These are phyloP conservation scores for Tulasnella sp. DNA, from an alignment of 768 basidiomycete genomes.

Conservation along the genomic window DNA sequence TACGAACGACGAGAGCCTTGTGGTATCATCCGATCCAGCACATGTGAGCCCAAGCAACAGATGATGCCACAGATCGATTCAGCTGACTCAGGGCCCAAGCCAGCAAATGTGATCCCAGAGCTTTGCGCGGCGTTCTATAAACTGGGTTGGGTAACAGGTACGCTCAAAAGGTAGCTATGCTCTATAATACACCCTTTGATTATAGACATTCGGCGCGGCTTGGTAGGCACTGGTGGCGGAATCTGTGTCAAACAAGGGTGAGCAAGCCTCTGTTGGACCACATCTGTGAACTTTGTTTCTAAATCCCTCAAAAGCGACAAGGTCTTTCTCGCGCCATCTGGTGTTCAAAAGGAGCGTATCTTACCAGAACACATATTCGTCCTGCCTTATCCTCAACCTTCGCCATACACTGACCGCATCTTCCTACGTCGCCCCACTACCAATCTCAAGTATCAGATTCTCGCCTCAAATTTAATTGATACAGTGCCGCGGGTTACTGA, in stretches of 20 bases:
- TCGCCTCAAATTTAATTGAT: too few relatives aligned
- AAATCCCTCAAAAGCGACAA: slow-evolving; percentile 42
- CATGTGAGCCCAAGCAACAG: not conserved
- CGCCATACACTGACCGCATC: slow-evolving; percentile 53
- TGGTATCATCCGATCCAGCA: slow-evolving; percentile 3
- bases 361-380: slow-evolving; percentile 78
- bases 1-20: slow-evolving; percentile 1
- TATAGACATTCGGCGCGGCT: too few relatives aligned
- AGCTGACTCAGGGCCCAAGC: slow-evolving; percentile 33
- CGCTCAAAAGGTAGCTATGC: slow-evolving; percentile 30
- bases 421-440: slow-evolving; percentile 64
- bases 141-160: slow-evolving; percentile 89
- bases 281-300: not conserved
- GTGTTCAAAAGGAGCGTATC: slow-evolving; percentile 86
- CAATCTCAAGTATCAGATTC: slow-evolving; percentile 62
- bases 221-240: slow-evolving; percentile 33
- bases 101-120: slow-evolving; percentile 84
- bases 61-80: not conserved
- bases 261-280: slow-evolving; percentile 19
- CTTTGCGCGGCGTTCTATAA: slow-evolving; percentile 74
- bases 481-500: too few relatives aligned
- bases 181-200: too few relatives aligned
- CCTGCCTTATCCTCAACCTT: slow-evolving; percentile 59
- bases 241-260: slow-evolving; percentile 64
- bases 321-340: slow-evolving; percentile 79